Percentiles rank a stretch among this genome's conserved stretches.
Conservation (phyloP, 2,329 filamentous ascomycete species). For the Aspergillus sp. region DNA sequence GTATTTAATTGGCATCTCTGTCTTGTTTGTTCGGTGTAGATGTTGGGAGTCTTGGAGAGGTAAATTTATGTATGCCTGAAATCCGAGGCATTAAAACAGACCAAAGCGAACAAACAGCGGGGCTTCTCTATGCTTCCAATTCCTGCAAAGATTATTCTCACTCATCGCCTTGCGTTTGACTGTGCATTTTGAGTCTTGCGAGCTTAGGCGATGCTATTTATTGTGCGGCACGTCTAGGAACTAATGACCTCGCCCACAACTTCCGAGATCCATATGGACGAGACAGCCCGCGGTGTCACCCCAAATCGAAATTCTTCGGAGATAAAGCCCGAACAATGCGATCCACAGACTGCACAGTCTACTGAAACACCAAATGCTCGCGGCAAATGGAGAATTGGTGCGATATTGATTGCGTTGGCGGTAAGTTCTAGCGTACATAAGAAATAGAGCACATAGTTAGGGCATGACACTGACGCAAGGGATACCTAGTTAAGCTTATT, state of each 20-base stretch:
- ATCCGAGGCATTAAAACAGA: neutral
- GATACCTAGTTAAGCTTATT: conserved; percentile 17
- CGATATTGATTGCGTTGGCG: conserved; percentile 19
- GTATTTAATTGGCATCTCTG: too few relatives aligned
- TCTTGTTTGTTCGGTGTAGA: too few relatives aligned
- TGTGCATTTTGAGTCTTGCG: neutral
- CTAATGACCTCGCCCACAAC: neutral
- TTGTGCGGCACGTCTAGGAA: neutral
- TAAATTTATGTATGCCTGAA: neutral
- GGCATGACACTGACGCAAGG: conserved; percentile 4
- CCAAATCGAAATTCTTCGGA: neutral
- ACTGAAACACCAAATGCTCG: neutral
- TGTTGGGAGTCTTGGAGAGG: too few relatives aligned
- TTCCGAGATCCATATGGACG: conserved; percentile 3
- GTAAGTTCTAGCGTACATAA: conserved; percentile 8
- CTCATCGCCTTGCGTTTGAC: neutral
- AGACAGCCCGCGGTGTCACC: neutral
- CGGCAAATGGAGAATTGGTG: conserved; percentile 17
- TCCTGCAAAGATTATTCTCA: neutral
- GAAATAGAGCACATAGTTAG: neutral
- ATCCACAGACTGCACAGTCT: neutral
- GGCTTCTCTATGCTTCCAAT: neutral
- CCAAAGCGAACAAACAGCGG: conserved; percentile 11
- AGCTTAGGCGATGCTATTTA: neutral
- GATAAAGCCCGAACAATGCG: conserved; percentile 5